Conservation (phyloP, 2,329 filamentous ascomycete genomes). For the Dendrostoma leiphaemia region DNA sequence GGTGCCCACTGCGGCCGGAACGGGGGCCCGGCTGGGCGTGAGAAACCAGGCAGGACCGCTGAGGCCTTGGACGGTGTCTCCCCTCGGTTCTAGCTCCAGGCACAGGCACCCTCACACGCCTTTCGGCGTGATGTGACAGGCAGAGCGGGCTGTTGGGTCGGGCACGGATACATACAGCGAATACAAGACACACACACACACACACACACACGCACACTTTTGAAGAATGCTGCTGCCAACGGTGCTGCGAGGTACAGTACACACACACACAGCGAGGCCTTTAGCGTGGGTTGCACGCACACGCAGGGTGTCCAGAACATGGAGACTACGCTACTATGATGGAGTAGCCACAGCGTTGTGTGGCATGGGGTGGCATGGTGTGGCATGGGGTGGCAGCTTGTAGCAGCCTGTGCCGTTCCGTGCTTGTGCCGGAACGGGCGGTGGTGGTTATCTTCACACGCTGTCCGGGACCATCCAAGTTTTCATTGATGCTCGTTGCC, state of each 20-base stretch:
- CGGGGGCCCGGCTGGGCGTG: not conserved
- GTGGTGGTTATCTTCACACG: not conserved
- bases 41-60: not conserved
- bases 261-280: not conserved
- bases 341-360: not conserved
- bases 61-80: slow-evolving; percentile 5
- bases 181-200: too few species aligned
- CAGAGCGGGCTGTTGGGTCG: slow-evolving; percentile 8
- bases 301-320: too few species aligned
- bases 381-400: too few species aligned
- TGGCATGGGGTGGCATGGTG: not conserved
- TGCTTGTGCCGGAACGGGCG: not conserved
- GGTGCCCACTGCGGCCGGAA: not conserved
- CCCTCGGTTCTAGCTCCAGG: slow-evolving; percentile 18
- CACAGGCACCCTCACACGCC: slow-evolving; percentile 2
- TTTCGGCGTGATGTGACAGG: not conserved
- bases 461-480: not conserved
- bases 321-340: too few species aligned
- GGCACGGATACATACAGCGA: slow-evolving; percentile 12
- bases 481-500: not conserved
- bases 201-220: too few species aligned
- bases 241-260: too few species aligned
- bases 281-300: not conserved
- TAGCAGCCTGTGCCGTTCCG: not conserved
- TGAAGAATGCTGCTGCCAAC: too few species aligned